Evolutionary conservation across 2,329 filamentous ascomycete genomes (phyloP).

Genomic region (Microdochium trichocladiopsis): DNA sequence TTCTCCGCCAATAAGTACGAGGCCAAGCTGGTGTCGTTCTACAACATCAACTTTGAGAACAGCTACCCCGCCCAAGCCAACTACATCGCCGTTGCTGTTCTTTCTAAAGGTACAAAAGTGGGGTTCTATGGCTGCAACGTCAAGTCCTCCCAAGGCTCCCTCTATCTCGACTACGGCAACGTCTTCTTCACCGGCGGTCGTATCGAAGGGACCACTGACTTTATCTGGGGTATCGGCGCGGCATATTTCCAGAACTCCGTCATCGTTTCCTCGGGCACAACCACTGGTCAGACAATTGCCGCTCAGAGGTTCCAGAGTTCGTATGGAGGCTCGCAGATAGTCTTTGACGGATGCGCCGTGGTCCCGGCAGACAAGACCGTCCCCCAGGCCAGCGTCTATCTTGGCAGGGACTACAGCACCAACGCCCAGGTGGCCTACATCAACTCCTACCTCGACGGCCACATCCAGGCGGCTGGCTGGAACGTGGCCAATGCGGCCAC

Average conservation of each 20-base stretch:
- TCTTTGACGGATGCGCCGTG: slow-evolving; percentile 8
- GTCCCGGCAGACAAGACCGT: slow-evolving; percentile 7
- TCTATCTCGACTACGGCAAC: slow-evolving; percentile 35
- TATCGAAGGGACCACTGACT: slow-evolving; percentile 41
- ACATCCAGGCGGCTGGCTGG: slow-evolving; percentile 18
- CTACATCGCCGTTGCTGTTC: slow-evolving; percentile 5
- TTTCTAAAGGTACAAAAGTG: slow-evolving; percentile 2
- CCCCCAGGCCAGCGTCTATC: slow-evolving; percentile 13
- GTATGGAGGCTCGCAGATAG: slow-evolving; percentile 11
- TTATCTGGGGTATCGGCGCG: slow-evolving; percentile 37
- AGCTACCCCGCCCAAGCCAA: slow-evolving; percentile 6
- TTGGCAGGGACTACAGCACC: slow-evolving; percentile 17
- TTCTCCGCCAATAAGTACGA: slow-evolving; percentile 19
- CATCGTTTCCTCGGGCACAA: slow-evolving; percentile 22
- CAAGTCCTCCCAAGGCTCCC: slow-evolving; percentile 41
- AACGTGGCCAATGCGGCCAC: slow-evolving; percentile 12
- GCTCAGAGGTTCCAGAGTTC: slow-evolving; percentile 16
- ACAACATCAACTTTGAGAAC: slow-evolving; percentile 20
- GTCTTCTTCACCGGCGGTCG: slow-evolving; percentile 38
- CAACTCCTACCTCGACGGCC: slow-evolving; percentile 19
- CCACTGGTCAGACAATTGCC: slow-evolving; percentile 16
- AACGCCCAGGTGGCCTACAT: slow-evolving; percentile 17
- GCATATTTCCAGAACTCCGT: slow-evolving; percentile 34
- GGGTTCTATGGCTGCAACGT: slow-evolving; percentile 40
- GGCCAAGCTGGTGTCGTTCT: slow-evolving; percentile 17